A percentile compares a stretch with the other conserved stretches of the same genome.
Evolutionary conservation across 2,329 filamentous ascomycete genomes (phyloP).

Genomic region (Fusarium nodosum): DNA sequence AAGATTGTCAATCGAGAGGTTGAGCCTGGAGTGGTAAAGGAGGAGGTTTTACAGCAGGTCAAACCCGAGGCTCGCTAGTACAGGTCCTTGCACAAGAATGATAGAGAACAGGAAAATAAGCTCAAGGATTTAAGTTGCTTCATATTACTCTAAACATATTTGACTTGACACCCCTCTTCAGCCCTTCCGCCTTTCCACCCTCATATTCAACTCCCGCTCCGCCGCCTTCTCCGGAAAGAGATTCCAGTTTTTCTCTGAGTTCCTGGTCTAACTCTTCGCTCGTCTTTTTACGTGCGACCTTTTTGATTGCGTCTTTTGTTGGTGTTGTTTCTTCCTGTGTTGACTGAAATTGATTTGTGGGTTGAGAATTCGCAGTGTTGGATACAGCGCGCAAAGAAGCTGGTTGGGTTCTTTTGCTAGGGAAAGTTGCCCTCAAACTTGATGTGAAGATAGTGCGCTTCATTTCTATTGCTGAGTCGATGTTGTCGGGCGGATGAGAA

Average conservation of each 20-base stretch:
- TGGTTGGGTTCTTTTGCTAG: not conserved
- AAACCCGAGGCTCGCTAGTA: conserved; percentile 1
- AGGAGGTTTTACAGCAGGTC: not conserved
- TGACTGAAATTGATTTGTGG: not conserved
- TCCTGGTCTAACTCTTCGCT: conserved; percentile 76
- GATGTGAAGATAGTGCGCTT: not conserved
- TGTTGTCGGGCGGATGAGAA: not conserved
- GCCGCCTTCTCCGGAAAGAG: conserved; percentile 77
- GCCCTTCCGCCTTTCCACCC: conserved; percentile 76
- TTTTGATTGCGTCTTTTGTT: not conserved
- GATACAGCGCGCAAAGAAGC: accelerated
- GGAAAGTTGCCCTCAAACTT: accelerated
- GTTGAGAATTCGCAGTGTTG: accelerated
- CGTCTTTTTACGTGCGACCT: conserved; percentile 60
- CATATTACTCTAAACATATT: conserved; percentile 82
- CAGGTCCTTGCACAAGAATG: too few species aligned
- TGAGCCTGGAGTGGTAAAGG: not conserved
- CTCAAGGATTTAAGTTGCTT: too few species aligned
- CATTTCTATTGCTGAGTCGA: not conserved
- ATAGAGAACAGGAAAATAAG: too few species aligned
- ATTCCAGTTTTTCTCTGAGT: conserved; percentile 73
- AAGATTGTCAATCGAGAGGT: conserved; percentile 5
- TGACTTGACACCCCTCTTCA: conserved; percentile 80
- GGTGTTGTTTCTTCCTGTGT: not conserved
- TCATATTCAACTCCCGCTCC: conserved; percentile 80